Conservation (phyloP, 177 flowering plant species). For the Vitis hybrid region DNA sequence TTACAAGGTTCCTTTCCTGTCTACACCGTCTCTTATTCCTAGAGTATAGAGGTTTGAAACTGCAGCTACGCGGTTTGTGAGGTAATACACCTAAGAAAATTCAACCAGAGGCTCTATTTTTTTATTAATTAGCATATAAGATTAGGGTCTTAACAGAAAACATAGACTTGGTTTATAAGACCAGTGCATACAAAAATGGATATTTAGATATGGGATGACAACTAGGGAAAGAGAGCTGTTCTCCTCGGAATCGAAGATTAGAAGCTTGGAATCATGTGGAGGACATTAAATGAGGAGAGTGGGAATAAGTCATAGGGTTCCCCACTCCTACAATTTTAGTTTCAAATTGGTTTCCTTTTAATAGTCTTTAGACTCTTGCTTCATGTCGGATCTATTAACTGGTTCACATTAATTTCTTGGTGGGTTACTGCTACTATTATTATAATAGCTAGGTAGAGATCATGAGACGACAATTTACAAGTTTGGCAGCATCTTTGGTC, state of each 20-base stretch:
- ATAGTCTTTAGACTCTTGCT: conserved; percentile 39
- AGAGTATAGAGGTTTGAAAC: conserved; percentile 4
- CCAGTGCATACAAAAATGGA: conserved; percentile 7
- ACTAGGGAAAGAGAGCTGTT: conserved; percentile 55
- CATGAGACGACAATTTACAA: no score
- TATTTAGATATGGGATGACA: conserved; percentile 20
- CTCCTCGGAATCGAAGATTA: conserved; percentile 58
- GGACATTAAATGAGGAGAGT: conserved; percentile 59
- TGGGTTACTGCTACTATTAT: conserved; percentile 3
- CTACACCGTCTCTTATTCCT: conserved; percentile 9
- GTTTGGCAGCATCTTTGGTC: no score
- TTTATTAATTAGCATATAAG: not conserved
- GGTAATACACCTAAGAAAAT: conserved; percentile 18
- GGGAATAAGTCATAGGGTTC: conserved; percentile 40
- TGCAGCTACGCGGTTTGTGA: conserved; percentile 33
- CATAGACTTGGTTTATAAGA: conserved; percentile 25
- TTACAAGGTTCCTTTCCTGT: conserved; percentile 30
- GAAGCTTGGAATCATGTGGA: conserved; percentile 78
- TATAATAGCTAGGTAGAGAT: no score
- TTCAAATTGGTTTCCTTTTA: conserved; percentile 32
- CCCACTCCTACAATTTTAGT: conserved; percentile 30
- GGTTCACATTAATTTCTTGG: conserved; percentile 29
- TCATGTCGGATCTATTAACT: conserved; percentile 50
- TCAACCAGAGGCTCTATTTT: conserved; percentile 15
- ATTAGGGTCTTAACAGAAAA: conserved; percentile 6